Conservation (phyloP, 768 basidiomycete species). For the Serendipita sp. region DNA sequence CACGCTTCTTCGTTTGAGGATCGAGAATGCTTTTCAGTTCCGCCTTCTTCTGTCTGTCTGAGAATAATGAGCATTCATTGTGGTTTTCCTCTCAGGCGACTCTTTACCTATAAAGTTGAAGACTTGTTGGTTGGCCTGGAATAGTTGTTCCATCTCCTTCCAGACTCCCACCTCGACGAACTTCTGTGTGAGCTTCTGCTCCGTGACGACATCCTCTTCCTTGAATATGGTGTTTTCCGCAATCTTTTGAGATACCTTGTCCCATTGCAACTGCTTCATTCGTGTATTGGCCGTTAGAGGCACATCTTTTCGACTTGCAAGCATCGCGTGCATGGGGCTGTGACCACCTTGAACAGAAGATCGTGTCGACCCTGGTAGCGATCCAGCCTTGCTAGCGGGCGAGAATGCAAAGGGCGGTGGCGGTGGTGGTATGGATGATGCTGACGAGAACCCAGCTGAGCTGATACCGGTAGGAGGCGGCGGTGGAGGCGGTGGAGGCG, state of each 20-base stretch:
- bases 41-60: slow-evolving; percentile 70
- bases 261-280: slow-evolving; percentile 99
- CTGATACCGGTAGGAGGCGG: slow-evolving; percentile 13
- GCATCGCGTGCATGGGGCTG: slow-evolving; percentile 16
- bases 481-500: slow-evolving; percentile 19
- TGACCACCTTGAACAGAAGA: slow-evolving; percentile 26
- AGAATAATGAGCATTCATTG: slow-evolving; percentile 1
- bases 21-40: slow-evolving; percentile 87
- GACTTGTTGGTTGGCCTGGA: slow-evolving; percentile 89
- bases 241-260: slow-evolving; percentile 84
- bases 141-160: slow-evolving; percentile 94
- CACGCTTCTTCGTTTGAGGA: slow-evolving; percentile 79
- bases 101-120: slow-evolving; percentile 68
- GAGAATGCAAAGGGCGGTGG: slow-evolving; percentile 22
- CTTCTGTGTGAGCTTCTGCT: slow-evolving; percentile 67
- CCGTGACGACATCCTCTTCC: slow-evolving; percentile 47
- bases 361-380: slow-evolving; percentile 23
- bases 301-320: slow-evolving; percentile 68
- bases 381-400: slow-evolving; percentile 14
- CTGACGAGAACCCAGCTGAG: slow-evolving; percentile 7
- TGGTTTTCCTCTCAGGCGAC: too few species aligned
- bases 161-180: slow-evolving; percentile 77
- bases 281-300: slow-evolving; percentile 69
- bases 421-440: slow-evolving; percentile 9
- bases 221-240: slow-evolving; percentile 78